These are phyloP conservation scores for Pestalotiopsis sp. DNA, from an alignment of 2,329 filamentous ascomycete species.

Conservation along the genomic window DNA sequence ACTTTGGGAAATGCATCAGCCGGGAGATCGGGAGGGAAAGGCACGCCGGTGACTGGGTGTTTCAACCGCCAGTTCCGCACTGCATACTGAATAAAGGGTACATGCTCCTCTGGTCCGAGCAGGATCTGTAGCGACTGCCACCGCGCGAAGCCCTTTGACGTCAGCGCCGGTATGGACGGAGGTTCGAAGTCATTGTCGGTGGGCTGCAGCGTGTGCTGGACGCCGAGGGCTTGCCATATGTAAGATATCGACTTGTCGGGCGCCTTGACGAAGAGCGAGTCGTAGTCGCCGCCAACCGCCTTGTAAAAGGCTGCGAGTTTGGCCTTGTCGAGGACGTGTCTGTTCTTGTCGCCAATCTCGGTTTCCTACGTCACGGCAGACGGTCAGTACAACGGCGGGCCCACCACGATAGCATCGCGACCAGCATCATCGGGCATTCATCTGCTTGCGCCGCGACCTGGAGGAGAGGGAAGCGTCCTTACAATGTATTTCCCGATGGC, in stretches of 20 bases:
- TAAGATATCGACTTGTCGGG: slow-evolving; percentile 78
- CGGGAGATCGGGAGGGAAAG: slow-evolving; percentile 64
- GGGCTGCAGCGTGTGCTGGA: slow-evolving; percentile 83
- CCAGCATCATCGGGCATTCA: background rate
- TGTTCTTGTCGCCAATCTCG: slow-evolving; percentile 59
- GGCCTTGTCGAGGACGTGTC: slow-evolving; percentile 58
- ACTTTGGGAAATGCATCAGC: slow-evolving; percentile 67
- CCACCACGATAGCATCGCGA: background rate
- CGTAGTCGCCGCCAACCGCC: slow-evolving; percentile 74
- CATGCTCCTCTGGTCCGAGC: slow-evolving; percentile 85
- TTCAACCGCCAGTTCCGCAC: slow-evolving; percentile 76
- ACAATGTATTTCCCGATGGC: slow-evolving; percentile 73
- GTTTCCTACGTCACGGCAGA: slow-evolving; percentile 45
- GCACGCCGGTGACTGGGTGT: slow-evolving; percentile 72
- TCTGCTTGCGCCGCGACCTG: background rate
- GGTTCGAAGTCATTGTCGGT: slow-evolving; percentile 70
- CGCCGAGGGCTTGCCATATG: slow-evolving; percentile 90
- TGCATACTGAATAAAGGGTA: slow-evolving; percentile 78
- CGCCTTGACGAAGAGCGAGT: slow-evolving; percentile 77
- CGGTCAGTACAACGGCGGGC: slow-evolving; percentile 12
- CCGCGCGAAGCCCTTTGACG: slow-evolving; percentile 80
- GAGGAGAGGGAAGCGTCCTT: slow-evolving; percentile 34
- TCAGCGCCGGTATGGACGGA: slow-evolving; percentile 81
- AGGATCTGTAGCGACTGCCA: slow-evolving; percentile 94
- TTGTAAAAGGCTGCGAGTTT: slow-evolving; percentile 80